Base-by-base conservation (phyloP, 306 rosid genomes). In the Pterocarpus macrocarpus region DNA sequence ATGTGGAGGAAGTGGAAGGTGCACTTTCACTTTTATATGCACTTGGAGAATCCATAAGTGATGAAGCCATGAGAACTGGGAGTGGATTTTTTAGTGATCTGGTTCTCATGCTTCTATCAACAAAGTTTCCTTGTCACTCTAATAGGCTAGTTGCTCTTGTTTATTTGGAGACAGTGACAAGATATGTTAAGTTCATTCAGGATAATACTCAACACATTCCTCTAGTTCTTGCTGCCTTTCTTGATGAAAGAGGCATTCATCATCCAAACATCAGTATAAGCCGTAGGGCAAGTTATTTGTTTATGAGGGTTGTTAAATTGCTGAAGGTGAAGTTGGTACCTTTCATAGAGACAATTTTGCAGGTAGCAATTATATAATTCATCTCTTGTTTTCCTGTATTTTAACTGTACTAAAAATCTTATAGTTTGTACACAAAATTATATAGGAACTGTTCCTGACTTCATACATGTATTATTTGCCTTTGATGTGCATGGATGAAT, bases 181-280 rank as follows among this genome's bases (percentile, higher is more conserved):
- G 99, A 86, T 95, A 93, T 83, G 69, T 88, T 47, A 95, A 95
- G 91, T 89, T 92, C 80, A 87, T 93, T 65, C 97, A 90, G 82
- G 98, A 95, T 55, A 91, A 90, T 71, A 79, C 91, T 77, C 97
- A 88, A 33, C 91, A 89, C 80, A 90, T 95, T 81, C 94, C 91
- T 33, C 77, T 87, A 89, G 97, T 95, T 74, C 81, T 95, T 77
- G 71, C 93, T 85, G 97, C 93, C 71, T 95, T 93, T 87, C 99
- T 95, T 68, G 99, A 95, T 86, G 99, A 95, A 82, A 91, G 99
- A 84, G 98, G 99, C 50, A 89, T 93, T 87, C 97, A 88, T 88
- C 99, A 95, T 83, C 88, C 91, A 55, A 95, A 90, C 77, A 75
- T 87, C 85, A 90, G 90, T 65, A 98, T 95, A 53, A 90, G 93